phyloP scores from a whole-genome alignment of 805 yeast genomes.

The Candida maesae region DNA sequence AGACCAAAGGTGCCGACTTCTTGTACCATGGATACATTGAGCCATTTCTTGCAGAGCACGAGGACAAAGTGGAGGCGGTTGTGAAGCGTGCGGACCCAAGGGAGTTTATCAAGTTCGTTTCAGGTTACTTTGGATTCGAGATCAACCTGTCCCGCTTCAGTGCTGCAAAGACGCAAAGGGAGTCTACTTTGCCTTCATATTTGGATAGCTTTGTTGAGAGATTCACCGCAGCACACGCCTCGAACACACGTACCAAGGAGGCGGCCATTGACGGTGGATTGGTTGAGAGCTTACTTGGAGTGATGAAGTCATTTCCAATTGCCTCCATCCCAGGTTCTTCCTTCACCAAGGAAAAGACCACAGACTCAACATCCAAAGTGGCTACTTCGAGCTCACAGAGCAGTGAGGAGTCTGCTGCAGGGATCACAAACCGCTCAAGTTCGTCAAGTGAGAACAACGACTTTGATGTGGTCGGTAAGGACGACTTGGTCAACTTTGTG shows the following conservation, averaged over 20 bases:
- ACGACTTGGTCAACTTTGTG: constrained; percentile 21
- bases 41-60: constrained; percentile 37
- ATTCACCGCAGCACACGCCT: background rate
- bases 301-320: constrained; percentile 6
- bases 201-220: constrained; percentile 13
- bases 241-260: background rate
- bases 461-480: constrained; percentile 43
- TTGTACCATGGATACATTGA: constrained; percentile 35
- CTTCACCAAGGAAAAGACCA: background rate
- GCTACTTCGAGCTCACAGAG: background rate
- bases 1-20: constrained; percentile 42
- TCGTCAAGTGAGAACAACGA: constrained; percentile 27
- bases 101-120: constrained; percentile 3
- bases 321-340: background rate
- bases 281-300: constrained; percentile 13
- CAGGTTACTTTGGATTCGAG: constrained; percentile 6
- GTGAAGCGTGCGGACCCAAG: constrained; percentile 9
- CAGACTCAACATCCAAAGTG: background rate
- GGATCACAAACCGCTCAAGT: background rate
- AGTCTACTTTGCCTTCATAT: background rate
- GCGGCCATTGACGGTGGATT: constrained; percentile 4
- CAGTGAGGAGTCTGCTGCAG: background rate
- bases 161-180: background rate
- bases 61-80: constrained; percentile 30
- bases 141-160: constrained; percentile 7